Evolutionary conservation across 176 grass and related monocot species (phyloP).

Genomic region (Echinochloa phyllopogon): DNA sequence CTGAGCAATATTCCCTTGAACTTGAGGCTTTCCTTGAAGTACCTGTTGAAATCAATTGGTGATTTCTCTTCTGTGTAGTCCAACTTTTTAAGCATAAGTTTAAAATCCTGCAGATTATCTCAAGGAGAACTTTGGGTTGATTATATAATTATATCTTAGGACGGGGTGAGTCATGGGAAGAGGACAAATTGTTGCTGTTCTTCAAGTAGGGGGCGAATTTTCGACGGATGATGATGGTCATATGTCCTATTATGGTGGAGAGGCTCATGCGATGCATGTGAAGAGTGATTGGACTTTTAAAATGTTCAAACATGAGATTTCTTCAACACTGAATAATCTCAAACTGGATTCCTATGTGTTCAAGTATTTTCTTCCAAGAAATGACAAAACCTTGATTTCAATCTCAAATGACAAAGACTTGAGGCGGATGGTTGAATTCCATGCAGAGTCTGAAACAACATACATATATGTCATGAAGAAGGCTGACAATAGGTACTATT

Average conservation of each 20-base stretch:
- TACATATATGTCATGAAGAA: conserved; percentile 91
- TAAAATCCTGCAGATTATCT: background rate
- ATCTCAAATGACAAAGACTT: conserved; percentile 97
- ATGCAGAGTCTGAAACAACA: conserved; percentile 67
- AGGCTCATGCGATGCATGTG: conserved; percentile 88
- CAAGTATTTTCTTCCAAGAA: conserved; percentile 97
- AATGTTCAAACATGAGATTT: conserved; percentile 73
- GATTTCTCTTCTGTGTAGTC: conserved; percentile 2
- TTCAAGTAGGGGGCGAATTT: conserved; percentile 89
- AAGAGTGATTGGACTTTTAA: conserved; percentile 69
- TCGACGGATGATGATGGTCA: conserved; percentile 69
- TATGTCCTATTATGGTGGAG: conserved; percentile 91
- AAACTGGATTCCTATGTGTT: conserved; percentile 57
- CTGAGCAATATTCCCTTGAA: conserved; percentile 14
- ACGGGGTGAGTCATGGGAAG: conserved; percentile 44
- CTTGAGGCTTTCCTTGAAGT: background rate
- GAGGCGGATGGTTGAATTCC: conserved; percentile 92
- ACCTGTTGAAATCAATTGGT: background rate
- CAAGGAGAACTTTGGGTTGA: background rate
- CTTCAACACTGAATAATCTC: conserved; percentile 71
- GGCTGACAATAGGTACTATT: conserved; percentile 66
- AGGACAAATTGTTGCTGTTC: conserved; percentile 80
- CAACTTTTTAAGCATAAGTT: background rate
- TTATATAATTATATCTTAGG: background rate
- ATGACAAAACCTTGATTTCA: conserved; percentile 85